Evolutionary conservation across 2,329 filamentous ascomycete species (phyloP).

Genomic region (Talaromyces funiculosus): DNA sequence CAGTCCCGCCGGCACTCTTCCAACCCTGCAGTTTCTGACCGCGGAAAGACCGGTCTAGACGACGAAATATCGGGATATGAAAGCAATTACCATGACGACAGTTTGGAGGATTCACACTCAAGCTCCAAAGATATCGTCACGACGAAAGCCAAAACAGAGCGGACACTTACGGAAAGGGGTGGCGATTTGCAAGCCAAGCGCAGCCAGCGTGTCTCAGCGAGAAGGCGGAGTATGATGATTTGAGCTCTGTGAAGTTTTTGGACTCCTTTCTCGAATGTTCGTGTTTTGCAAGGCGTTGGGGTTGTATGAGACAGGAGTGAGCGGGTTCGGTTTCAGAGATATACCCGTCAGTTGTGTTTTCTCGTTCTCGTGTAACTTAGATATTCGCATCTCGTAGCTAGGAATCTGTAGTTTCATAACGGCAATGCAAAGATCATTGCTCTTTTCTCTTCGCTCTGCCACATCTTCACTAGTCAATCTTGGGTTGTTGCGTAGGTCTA

Average conservation of each 20-base stretch:
- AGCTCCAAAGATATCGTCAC: background rate
- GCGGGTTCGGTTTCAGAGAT: constrained; percentile 2
- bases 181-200: constrained; percentile 19
- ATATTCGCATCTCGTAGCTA: constrained; percentile 7
- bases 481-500: background rate
- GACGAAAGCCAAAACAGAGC: background rate
- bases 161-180: constrained; percentile 11
- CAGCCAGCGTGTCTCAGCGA: constrained; percentile 28
- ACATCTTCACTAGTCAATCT: background rate
- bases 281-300: background rate
- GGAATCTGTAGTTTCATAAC: constrained; percentile 5
- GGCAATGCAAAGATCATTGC: background rate
- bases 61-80: constrained; percentile 2
- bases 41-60: background rate
- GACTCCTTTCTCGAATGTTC: background rate
- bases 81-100: background rate
- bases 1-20: constrained; percentile 13
- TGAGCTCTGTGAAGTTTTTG: constrained; percentile 15
- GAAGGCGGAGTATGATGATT: constrained; percentile 39
- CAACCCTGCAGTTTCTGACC: constrained; percentile 8
- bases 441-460: background rate
- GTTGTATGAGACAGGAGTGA: background rate
- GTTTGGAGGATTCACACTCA: constrained; percentile 14
- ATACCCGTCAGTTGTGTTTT: constrained; percentile 10
- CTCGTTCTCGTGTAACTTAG: background rate